Conservation (phyloP, 306 rosid genomes). For the Astragalus glycyphyllos region DNA sequence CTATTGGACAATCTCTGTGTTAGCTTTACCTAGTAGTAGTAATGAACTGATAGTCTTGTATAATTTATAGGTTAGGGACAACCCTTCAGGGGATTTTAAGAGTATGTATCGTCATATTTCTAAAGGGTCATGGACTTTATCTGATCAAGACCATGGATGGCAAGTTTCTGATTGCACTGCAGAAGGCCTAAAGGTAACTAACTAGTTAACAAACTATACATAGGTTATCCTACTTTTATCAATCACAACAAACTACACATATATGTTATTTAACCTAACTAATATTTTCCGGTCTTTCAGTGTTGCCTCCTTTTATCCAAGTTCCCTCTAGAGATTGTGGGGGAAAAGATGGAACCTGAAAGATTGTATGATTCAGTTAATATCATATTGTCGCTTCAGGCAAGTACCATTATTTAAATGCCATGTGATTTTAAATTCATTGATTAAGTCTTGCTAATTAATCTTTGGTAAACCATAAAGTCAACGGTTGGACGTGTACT, state of each 20-base stretch:
- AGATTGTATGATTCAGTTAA: conserved; percentile 65
- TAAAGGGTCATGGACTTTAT: conserved; percentile 82
- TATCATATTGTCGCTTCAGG: conserved; percentile 73
- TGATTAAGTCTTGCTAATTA: not conserved
- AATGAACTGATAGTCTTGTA: not conserved
- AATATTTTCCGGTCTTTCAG: conserved; percentile 37
- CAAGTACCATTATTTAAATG: conserved; percentile 6
- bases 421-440: not conserved
- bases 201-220: not conserved
- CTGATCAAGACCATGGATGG: conserved; percentile 88
- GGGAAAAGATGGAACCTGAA: conserved; percentile 69
- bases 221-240: not conserved
- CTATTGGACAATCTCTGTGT: not conserved
- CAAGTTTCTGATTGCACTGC: conserved; percentile 88
- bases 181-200: conserved; percentile 68
- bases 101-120: conserved; percentile 76
- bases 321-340: conserved; percentile 70
- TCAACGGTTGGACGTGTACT: too few species aligned
- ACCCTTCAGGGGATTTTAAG: conserved; percentile 65
- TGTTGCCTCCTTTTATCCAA: conserved; percentile 65
- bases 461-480: not conserved
- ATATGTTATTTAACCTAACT: not conserved
- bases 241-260: not conserved
- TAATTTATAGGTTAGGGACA: conserved; percentile 52
- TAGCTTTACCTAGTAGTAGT: not conserved